A percentile compares a stretch with the other conserved stretches of the same genome.
Conservation (phyloP, 352 stramenopile genomes). For the Phytophthora vignae region DNA sequence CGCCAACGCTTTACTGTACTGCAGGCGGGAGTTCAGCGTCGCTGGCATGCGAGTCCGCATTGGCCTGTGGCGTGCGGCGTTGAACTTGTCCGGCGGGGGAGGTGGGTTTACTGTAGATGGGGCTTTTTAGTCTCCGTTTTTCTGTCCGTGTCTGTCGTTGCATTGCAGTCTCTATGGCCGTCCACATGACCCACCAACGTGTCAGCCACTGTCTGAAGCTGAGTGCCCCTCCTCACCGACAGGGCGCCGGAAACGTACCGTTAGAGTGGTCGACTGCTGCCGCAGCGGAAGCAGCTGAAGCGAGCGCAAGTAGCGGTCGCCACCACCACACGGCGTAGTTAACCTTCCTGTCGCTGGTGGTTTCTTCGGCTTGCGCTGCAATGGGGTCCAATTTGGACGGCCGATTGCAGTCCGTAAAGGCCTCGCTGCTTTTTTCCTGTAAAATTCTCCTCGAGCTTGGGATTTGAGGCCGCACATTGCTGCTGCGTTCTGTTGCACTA, state of each 20-base stretch:
- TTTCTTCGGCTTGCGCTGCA: not conserved
- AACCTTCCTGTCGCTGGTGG: not conserved
- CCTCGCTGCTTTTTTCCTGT: constrained; percentile 16
- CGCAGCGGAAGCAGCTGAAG: not conserved
- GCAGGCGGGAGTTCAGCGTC: not conserved
- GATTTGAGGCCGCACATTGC: constrained; percentile 21
- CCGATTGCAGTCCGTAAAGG: constrained; percentile 24
- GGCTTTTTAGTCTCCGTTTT: constrained; percentile 7
- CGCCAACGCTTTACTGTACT: not conserved
- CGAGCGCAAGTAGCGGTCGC: constrained; percentile 1
- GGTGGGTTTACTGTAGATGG: constrained; percentile 12
- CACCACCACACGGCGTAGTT: not conserved
- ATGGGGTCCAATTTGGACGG: constrained; percentile 5
- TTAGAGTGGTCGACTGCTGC: constrained; percentile 1
- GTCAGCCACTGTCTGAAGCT: not conserved
- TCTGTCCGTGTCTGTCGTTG: constrained; percentile 29
- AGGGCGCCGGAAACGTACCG: constrained; percentile 4
- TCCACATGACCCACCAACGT: not conserved
- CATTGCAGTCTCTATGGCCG: constrained; percentile 29
- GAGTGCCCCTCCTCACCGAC: not conserved
- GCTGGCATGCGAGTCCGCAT: not conserved
- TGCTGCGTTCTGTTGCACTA: constrained; percentile 5
- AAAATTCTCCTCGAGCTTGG: constrained; percentile 23
- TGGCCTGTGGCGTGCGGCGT: not conserved
- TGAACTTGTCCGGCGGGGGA: constrained; percentile 18